Evolutionary conservation across 169 alveolate genomes (phyloP).

Genomic region (Plasmodium malariae): DNA sequence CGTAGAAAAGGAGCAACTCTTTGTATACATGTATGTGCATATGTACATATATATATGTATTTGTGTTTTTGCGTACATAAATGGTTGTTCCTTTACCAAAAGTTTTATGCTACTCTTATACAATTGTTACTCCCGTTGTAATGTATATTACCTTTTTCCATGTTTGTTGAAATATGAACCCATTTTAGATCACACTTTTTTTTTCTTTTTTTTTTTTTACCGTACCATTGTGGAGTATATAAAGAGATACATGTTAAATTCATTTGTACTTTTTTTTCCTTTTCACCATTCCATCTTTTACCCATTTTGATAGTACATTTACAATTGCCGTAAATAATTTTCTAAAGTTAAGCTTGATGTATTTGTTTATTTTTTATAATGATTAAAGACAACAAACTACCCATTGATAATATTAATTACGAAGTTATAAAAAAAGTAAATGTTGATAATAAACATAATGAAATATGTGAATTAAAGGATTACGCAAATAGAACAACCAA

Average conservation of each 20-base stretch:
- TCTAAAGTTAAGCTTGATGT: neutral
- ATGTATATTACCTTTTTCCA: too few species aligned
- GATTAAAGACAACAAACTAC: slow-evolving; percentile 53
- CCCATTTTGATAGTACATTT: too few species aligned
- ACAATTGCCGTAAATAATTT: neutral
- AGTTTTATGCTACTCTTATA: neutral
- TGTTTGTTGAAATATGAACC: too few species aligned
- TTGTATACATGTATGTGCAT: neutral
- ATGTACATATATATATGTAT: too few species aligned
- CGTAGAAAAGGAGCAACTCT: too few species aligned
- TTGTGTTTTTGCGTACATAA: neutral
- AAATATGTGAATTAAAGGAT: slow-evolving; percentile 42
- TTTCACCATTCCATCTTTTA: too few species aligned
- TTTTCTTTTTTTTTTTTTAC: too few species aligned
- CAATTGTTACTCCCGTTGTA: too few species aligned
- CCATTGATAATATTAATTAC: slow-evolving; percentile 60
- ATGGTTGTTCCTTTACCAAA: neutral
- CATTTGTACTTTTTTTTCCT: too few species aligned
- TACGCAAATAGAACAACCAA: slow-evolving; percentile 8
- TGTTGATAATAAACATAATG: slow-evolving; percentile 10
- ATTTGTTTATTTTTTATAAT: slow-evolving; percentile 27
- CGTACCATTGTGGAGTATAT: too few species aligned
- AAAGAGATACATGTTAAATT: too few species aligned
- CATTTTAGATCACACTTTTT: too few species aligned
- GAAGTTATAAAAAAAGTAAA: slow-evolving; percentile 16